These are phyloP conservation scores for Lepidopterella palustris DNA, from an alignment of 495 filamentous ascomycete species.

Conservation along the genomic window DNA sequence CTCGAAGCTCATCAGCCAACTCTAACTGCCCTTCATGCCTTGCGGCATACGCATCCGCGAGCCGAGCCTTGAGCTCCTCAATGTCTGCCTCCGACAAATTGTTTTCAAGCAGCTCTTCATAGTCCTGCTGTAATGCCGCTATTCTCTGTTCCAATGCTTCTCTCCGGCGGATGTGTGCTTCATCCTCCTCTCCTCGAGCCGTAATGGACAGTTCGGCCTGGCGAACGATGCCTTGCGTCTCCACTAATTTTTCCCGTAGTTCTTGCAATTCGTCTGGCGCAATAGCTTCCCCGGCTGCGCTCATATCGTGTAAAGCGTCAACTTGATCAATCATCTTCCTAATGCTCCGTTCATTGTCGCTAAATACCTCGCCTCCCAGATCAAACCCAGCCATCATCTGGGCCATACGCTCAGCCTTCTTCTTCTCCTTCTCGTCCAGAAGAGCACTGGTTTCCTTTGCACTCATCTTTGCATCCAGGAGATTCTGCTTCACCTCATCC, in stretches of 20 bases:
- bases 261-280: constrained; percentile 73
- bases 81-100: constrained; percentile 72
- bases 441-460: constrained; percentile 85
- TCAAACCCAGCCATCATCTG: constrained; percentile 99
- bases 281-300: constrained; percentile 67
- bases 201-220: constrained; percentile 82
- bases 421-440: constrained; percentile 93
- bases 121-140: constrained; percentile 65
- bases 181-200: constrained; percentile 55
- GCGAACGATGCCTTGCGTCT: constrained; percentile 86
- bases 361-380: constrained; percentile 81
- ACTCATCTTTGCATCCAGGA: constrained; percentile 90
- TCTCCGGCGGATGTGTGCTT: constrained; percentile 57
- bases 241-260: constrained; percentile 68
- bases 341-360: constrained; percentile 79
- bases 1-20: constrained; percentile 64
- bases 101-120: constrained; percentile 72
- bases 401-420: constrained; percentile 97
- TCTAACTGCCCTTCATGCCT: constrained; percentile 64
- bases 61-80: constrained; percentile 70
- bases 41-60: constrained; percentile 68
- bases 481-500: constrained; percentile 93
- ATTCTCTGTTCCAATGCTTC: constrained; percentile 69
- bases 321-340: constrained; percentile 73
- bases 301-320: constrained; percentile 69